Evolutionary conservation across 345 rosid species (phyloP).

Genomic region (Eucalyptus pauciflora): DNA sequence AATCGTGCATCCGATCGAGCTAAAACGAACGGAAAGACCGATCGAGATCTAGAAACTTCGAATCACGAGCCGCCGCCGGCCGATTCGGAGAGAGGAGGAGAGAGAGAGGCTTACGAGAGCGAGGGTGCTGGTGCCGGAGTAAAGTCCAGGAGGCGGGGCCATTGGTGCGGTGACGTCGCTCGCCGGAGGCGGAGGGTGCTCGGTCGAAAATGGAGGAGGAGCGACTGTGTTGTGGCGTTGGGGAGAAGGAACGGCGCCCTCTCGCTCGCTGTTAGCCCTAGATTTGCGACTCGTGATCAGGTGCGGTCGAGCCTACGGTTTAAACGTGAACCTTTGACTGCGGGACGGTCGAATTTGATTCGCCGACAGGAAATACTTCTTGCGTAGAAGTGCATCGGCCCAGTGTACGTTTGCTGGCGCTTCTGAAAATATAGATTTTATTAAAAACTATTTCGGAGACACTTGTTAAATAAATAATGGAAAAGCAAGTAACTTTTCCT

Average conservation of each 20-base stretch:
- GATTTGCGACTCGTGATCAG: background rate
- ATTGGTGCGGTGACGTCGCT: background rate
- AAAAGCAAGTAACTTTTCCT: background rate
- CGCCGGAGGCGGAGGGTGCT: background rate
- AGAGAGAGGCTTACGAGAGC: conserved; percentile 34
- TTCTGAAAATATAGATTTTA: background rate
- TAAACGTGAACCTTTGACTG: background rate
- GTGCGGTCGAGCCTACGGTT: background rate
- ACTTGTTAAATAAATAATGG: background rate
- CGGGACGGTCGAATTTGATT: background rate
- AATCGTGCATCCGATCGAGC: background rate
- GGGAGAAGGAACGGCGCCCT: background rate
- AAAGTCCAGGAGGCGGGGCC: conserved; percentile 68
- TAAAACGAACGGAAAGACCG: background rate
- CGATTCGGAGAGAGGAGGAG: background rate
- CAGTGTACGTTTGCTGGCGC: background rate
- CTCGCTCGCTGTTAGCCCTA: background rate
- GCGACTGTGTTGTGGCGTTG: background rate
- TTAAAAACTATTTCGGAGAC: background rate
- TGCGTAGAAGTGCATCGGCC: background rate
- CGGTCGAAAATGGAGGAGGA: background rate
- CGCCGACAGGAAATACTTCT: background rate
- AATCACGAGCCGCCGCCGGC: background rate
- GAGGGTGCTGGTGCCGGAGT: conserved; percentile 76
- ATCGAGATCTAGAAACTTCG: background rate